Evolutionary conservation across 805 yeast species (phyloP), one percentile per base, ranked within the genome.

Genomic region (Ogataea pignaliae): DNA sequence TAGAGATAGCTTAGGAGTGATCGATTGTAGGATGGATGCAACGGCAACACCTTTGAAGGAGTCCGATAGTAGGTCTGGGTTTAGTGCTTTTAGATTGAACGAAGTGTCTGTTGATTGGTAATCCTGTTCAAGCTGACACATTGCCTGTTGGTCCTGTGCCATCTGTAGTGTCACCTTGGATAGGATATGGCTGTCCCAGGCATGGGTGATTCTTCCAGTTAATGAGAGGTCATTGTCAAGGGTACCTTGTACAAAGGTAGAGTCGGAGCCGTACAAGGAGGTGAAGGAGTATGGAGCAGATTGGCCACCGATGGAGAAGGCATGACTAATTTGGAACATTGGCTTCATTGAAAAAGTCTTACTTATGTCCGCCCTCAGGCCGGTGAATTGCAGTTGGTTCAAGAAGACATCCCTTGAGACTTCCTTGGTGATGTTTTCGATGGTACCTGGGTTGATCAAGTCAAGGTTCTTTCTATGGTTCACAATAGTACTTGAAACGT

Each of bases 101-200:
- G 96, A 83, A 64, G 81, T 89, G 66, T 93, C 99, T 44, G 76
- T 68, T 48, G 91, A 97, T 69, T 85, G 91, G 72, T 80, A 84
- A 68, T 93, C 99, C 66, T 93, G 97, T 75, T 93, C 99, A 57
- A 91, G 74, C 72, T 93, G 98, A 51, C 86, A 76, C 95, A 91
- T 88, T 46, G 93, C 74, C 53, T 93, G 97, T 72, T 90, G 97
- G 53, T 84, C 87, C 51, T 82, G 73, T 56, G 95, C 87, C 55
- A 89, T 73, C 73, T 91, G 98, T 65, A 89, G 73, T 59, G 95
- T 88, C 49, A 86, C 79, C 71, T 89, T 90, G 48, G 96, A 78
- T 59, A 84, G 71, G 66, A 83, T 80, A 60, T 74, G 74, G 64
- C 81, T 79, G 65, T 80, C 79, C 97, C 97, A 89, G 55, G 90